Base-by-base conservation (phyloP, 495 filamentous ascomycete species). In the Talaromyces proteolyticus region DNA sequence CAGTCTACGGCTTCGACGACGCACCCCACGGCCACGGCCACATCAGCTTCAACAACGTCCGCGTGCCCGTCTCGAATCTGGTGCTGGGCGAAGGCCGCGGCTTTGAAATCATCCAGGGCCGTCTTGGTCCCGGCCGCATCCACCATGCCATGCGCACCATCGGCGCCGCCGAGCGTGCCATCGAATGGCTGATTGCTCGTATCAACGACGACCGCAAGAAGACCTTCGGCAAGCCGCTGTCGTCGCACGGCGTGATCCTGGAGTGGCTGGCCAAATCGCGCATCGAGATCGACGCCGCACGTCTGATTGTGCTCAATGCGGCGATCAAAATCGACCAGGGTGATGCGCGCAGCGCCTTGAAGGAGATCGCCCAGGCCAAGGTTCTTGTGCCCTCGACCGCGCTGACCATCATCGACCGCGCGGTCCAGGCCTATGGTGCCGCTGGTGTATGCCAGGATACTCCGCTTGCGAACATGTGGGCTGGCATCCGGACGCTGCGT, bases 31-130 rank as follows among this genome's bases (percentile, higher is more conserved):
- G 91, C 44, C 91, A 96, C 73, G 90, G 86, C 23, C 88, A 95
- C 66, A 84, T 96, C 63, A 81, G 73, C 48, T 96, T 96, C 74
- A 76, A 82, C 21, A 82, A 95, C 59, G 91, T 93, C 41, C 86
- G 88, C 52, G 84, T 96, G 0, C 90, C 89, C 16, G 76, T 73
- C 5, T 63, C 75, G 50, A 89, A 88, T 64, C 79, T 96, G 55
- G 85, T 96, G 7, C 82, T 96, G 24, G 91, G 91, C 44, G 87
- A 89, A 63, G 89, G 91, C 50, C 82, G 90, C 42, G 91, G 91
- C n/a, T 95, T 95, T 67, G 91, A 96, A 65, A 95, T 96, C 61
- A 95, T 95, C 65, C 91, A 96, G 64, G 91, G 91, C 26, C 85
- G 91, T 40, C 80, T 96, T 23, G 91, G 91, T 4, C 91, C 91